Evolutionary conservation across 2,329 filamentous ascomycete species (phyloP).

Genomic region (Neopestalotiopsis sp.): DNA sequence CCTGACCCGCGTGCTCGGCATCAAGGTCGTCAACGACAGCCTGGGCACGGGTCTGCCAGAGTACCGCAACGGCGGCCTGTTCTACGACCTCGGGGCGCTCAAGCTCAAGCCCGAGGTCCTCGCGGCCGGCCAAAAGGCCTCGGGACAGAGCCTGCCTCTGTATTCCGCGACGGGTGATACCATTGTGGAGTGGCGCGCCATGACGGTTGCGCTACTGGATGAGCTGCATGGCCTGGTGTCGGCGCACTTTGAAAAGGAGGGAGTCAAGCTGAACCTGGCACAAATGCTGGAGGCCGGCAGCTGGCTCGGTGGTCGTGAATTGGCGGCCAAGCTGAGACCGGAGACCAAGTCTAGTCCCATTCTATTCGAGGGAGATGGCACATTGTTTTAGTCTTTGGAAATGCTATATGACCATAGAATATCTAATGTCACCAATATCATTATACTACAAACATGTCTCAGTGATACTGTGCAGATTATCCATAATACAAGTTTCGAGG

Average conservation of each 20-base stretch:
- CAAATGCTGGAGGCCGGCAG: conserved; percentile 95
- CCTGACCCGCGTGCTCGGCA: conserved; percentile 79
- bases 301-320: conserved; percentile 90
- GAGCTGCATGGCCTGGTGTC: conserved; percentile 74
- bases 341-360: conserved; percentile 85
- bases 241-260: conserved; percentile 63
- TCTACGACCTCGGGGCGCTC: conserved; percentile 83
- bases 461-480: no score
- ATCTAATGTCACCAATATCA: no score
- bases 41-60: conserved; percentile 88
- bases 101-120: conserved; percentile 74
- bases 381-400: conserved; percentile 66
- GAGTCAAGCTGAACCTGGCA: conserved; percentile 75
- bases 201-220: conserved; percentile 77
- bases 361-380: conserved; percentile 81
- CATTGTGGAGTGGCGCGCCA: conserved; percentile 79
- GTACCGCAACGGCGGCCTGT: conserved; percentile 88
- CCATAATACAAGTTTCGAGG: no score
- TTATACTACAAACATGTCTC: no score
- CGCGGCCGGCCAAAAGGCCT: conserved; percentile 67
- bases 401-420: background rate
- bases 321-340: conserved; percentile 78
- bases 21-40: conserved; percentile 81
- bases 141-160: conserved; percentile 72
- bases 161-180: conserved; percentile 78